Evolutionary conservation across 225 moss, liverwort and hornwort genomes (phyloP).

Genomic region (Antitrichia curtipendula): DNA sequence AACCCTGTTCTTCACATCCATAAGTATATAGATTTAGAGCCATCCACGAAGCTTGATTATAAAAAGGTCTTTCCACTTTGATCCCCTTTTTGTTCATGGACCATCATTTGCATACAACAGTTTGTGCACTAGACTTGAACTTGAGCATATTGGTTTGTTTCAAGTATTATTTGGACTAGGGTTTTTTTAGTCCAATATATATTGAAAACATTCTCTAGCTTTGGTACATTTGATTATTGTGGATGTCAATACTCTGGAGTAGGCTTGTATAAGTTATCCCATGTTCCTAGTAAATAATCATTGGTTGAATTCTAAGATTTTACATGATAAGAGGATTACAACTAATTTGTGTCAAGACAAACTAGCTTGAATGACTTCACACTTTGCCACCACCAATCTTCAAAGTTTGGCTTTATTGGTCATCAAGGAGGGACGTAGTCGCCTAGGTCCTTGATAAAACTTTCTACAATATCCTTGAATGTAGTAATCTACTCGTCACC

Average conservation of each 20-base stretch:
- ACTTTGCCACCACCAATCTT: rapidly evolving
- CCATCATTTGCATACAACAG: rapidly evolving
- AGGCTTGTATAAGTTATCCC: not conserved
- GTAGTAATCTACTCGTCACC: not conserved
- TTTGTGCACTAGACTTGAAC: not conserved
- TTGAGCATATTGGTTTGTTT: not conserved
- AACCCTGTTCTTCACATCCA: too few species aligned
- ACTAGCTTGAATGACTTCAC: not conserved
- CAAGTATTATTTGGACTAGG: not conserved
- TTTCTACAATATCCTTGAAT: not conserved
- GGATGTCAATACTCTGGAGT: rapidly evolving
- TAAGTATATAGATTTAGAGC: too few species aligned
- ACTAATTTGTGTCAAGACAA: rapidly evolving
- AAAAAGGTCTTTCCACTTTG: rapidly evolving
- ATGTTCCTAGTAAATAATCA: rapidly evolving
- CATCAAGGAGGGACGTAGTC: rapidly evolving
- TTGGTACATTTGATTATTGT: rapidly evolving
- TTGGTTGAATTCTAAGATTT: not conserved
- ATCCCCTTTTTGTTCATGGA: not conserved
- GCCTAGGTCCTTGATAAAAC: rapidly evolving
- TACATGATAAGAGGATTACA: not conserved
- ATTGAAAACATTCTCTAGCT: not conserved
- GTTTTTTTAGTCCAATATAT: not conserved
- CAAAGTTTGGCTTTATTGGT: rapidly evolving
- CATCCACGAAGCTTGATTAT: not conserved